Percentiles rank a stretch among this genome's conserved stretches.
These are phyloP conservation scores for Orbilia oligospora DNA, from an alignment of 2,329 filamentous ascomycete genomes.

Conservation along the genomic window DNA sequence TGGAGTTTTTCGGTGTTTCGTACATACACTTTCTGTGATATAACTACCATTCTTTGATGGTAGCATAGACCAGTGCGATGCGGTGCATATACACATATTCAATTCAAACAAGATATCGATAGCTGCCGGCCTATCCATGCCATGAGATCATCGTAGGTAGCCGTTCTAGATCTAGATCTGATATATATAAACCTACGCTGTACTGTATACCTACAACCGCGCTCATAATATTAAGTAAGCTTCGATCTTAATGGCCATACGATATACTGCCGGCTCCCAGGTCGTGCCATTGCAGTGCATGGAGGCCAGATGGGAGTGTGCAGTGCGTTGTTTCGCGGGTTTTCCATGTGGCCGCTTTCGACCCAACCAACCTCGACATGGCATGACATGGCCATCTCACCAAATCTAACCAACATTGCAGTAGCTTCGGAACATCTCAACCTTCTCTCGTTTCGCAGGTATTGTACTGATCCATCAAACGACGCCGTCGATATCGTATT, in stretches of 20 bases:
- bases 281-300: not conserved
- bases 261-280: too few species aligned
- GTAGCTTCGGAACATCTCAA: conserved; percentile 14
- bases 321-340: conserved; percentile 52
- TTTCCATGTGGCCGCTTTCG: conserved; percentile 37
- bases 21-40: conserved; percentile 34
- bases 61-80: conserved; percentile 42
- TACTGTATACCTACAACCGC: too few species aligned
- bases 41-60: conserved; percentile 10
- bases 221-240: too few species aligned
- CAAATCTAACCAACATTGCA: conserved; percentile 7
- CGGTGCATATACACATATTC: conserved; percentile 22
- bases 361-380: conserved; percentile 6
- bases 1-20: conserved; percentile 44
- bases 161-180: too few species aligned
- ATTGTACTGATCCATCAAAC: not conserved
- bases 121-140: not conserved
- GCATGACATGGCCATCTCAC: conserved; percentile 14
- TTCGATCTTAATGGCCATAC: too few species aligned
- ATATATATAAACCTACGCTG: too few species aligned
- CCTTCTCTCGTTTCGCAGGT: conserved; percentile 8
- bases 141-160: not conserved
- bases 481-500: not conserved
- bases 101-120: not conserved
- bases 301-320: conserved; percentile 21